phyloP scores from a whole-genome alignment of 2,329 filamentous ascomycete genomes.

The Colletotrichum truncatum region DNA sequence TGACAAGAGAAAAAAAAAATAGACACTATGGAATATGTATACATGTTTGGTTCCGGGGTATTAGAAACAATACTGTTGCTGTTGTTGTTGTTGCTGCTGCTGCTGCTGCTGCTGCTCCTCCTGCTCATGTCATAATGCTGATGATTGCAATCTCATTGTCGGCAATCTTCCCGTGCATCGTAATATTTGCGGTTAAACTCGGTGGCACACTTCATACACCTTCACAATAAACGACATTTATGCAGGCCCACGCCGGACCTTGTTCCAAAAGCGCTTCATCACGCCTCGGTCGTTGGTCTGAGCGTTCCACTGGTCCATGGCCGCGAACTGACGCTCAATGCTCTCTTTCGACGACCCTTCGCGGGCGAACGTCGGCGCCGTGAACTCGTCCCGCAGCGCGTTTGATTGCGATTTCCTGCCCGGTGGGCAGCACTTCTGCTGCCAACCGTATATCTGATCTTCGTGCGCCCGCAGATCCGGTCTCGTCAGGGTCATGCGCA shows the following conservation, averaged over 20 bases:
- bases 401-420: conserved; percentile 33
- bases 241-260: conserved; percentile 54
- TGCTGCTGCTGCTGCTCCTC: too few relatives aligned
- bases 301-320: conserved; percentile 60
- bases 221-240: too few relatives aligned
- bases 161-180: background rate
- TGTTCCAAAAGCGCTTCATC: conserved; percentile 73
- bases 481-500: conserved; percentile 93
- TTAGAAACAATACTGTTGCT: conserved; percentile 15
- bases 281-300: conserved; percentile 60
- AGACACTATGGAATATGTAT: conserved; percentile 22
- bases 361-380: conserved; percentile 41
- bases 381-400: conserved; percentile 43
- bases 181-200: background rate
- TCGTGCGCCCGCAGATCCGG: conserved; percentile 85
- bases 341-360: conserved; percentile 57
- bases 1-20: background rate
- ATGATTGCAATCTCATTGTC: conserved; percentile 12
- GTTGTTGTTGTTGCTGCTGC: too few relatives aligned
- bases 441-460: conserved; percentile 77
- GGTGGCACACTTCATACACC: too few relatives aligned
- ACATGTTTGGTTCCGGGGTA: conserved; percentile 18
- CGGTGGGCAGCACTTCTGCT: conserved; percentile 45
- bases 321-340: conserved; percentile 62
- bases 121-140: conserved; percentile 18